Evolutionary conservation across 768 basidiomycete genomes (phyloP), one percentile per base, ranked within the genome.

Genomic region (Leucocoprinus sp.): DNA sequence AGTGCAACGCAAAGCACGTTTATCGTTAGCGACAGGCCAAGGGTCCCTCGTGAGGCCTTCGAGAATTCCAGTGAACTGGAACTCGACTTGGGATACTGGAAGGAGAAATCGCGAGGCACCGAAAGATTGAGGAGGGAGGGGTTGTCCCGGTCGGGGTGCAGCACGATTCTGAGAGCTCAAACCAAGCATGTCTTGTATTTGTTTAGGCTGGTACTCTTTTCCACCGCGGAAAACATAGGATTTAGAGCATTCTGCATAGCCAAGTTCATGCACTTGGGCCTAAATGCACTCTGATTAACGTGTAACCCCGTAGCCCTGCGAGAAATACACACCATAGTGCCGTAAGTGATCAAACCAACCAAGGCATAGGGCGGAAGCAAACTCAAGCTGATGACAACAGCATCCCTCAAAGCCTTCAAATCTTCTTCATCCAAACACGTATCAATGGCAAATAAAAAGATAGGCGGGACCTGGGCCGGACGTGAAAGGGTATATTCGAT

Each of bases 401-500:
- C 87, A 64, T 97, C 93, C 33, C 90, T 80, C 33, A 99, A 75
- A 7, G 95, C 92, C 68, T 95, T 95, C 53, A 99, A 73, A 63
- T 98, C 96, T 23, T 96, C 92, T 50, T 90, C 87, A 55, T 93
- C 90, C 54, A 98, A 73, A 62, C 96, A 99, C 18, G 93, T 97
- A 63, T 98, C 95, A 38, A 99, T 83, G 43, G 97, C 93, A 61
- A 93, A 96, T 35, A 99, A 74, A 74, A 99, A 98, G 64, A 98
- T 78, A 42, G 96, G 95, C 3, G 95, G 93, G 36, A 95, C 84
- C 57, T 84, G 90, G 9, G 83, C 90, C 1, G 90, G 84, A 50
- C 95, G 80, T 19, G 85, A 74, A 37, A 98, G 84, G n/a, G 95
- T 98, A 70, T 99, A 99, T 67, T 99, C 96, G 66, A 99, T 96